Conservation (phyloP, 495 filamentous ascomycete genomes). For the Evernia prunastri region DNA sequence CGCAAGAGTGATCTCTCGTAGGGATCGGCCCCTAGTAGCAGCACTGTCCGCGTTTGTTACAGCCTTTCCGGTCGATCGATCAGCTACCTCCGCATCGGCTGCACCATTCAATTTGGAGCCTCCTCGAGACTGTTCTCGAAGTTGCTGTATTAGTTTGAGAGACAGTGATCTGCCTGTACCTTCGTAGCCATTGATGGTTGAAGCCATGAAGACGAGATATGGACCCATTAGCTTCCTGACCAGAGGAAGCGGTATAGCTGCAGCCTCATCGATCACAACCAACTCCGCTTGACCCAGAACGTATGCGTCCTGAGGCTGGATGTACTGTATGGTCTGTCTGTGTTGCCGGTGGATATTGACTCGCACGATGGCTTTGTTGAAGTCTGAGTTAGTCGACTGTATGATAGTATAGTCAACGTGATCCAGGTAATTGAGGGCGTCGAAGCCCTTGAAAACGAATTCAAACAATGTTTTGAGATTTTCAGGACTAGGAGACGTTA, state of each 20-base stretch:
- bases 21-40: conserved; percentile 62
- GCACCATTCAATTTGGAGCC: conserved; percentile 41
- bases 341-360: conserved; percentile 95
- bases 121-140: conserved; percentile 82
- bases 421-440: conserved; percentile 85
- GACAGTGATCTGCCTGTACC: conserved; percentile 93
- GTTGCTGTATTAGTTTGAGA: conserved; percentile 93
- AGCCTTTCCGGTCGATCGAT: conserved; percentile 63
- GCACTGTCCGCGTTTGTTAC: conserved; percentile 55
- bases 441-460: conserved; percentile 98
- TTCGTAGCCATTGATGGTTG: conserved; percentile 98
- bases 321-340: conserved; percentile 97
- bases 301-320: conserved; percentile 91
- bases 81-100: conserved; percentile 60
- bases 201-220: conserved; percentile 99
- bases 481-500: conserved; percentile 96
- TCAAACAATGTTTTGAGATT: conserved; percentile 98
- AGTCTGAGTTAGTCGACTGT: conserved; percentile 95
- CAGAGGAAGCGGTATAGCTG: conserved; percentile 88
- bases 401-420: conserved; percentile 97
- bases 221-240: conserved; percentile 93
- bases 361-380: conserved; percentile 96
- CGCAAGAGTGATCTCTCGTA: conserved; percentile 83
- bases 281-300: conserved; percentile 93
- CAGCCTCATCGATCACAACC: conserved; percentile 95